These are phyloP conservation scores for Xylariales sp. DNA, from an alignment of 2,329 filamentous ascomycete genomes.

Conservation along the genomic window DNA sequence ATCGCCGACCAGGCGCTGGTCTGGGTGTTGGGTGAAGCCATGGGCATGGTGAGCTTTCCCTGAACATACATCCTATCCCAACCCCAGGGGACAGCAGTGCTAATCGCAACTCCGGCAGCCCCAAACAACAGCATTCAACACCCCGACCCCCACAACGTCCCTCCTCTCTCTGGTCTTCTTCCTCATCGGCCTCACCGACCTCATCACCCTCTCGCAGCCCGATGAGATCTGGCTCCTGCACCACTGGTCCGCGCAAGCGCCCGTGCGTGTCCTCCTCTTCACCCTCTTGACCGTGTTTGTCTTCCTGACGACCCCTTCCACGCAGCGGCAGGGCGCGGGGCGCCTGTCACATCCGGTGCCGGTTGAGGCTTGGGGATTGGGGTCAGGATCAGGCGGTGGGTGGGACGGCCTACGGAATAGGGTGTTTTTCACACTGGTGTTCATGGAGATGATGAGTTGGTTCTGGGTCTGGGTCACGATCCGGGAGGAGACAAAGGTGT, in stretches of 20 bases:
- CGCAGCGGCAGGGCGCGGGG: slow-evolving; percentile 36
- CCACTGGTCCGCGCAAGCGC: slow-evolving; percentile 64
- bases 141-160: slow-evolving; percentile 65
- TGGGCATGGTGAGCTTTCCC: slow-evolving; percentile 65
- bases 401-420: slow-evolving; percentile 75
- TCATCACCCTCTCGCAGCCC: slow-evolving; percentile 62
- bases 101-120: slow-evolving; percentile 42
- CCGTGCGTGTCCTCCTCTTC: slow-evolving; percentile 49
- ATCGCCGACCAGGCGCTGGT: slow-evolving; percentile 78
- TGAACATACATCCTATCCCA: too few relatives aligned
- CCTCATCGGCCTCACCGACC: slow-evolving; percentile 56
- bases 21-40: slow-evolving; percentile 74
- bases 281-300: slow-evolving; percentile 48
- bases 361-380: slow-evolving; percentile 30
- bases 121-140: slow-evolving; percentile 61
- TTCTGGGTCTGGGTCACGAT: slow-evolving; percentile 78
- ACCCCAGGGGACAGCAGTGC: too few relatives aligned
- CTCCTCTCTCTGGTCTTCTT: slow-evolving; percentile 67
- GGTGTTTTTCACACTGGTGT: slow-evolving; percentile 77
- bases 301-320: slow-evolving; percentile 32
- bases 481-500: slow-evolving; percentile 54
- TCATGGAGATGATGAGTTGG: slow-evolving; percentile 79
- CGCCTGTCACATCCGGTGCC: slow-evolving; percentile 30
- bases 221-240: slow-evolving; percentile 60
- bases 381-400: slow-evolving; percentile 36